Percentiles rank a stretch among this genome's conserved stretches.
Evolutionary conservation across 1,284 basidiomycete species (phyloP).

Genomic region (Trametes polyzona): DNA sequence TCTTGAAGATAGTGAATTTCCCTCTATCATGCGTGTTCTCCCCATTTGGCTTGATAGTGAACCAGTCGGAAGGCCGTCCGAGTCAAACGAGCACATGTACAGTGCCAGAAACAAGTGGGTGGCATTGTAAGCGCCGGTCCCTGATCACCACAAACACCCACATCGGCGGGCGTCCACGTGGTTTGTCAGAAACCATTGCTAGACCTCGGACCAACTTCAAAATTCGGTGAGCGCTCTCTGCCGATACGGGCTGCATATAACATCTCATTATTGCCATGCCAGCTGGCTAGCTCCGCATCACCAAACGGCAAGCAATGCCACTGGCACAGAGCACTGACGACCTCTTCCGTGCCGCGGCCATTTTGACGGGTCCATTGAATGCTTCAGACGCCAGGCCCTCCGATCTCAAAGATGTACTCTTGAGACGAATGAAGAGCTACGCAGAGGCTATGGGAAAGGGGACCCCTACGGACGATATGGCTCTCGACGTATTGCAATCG

Average conservation of each 20-base stretch:
- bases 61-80: too few relatives aligned
- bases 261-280: too few relatives aligned
- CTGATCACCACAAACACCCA: background rate
- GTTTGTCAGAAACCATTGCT: background rate
- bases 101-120: background rate
- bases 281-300: too few relatives aligned
- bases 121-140: too few relatives aligned
- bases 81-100: background rate
- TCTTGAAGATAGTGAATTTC: too few relatives aligned
- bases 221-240: background rate
- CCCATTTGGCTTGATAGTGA: too few relatives aligned
- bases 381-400: constrained; percentile 8
- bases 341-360: constrained; percentile 10
- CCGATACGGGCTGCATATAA: background rate
- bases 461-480: constrained; percentile 15
- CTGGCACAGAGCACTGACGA: background rate
- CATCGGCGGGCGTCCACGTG: background rate
- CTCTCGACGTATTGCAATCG: constrained; percentile 51
- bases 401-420: constrained; percentile 18
- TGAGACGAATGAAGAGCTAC: constrained; percentile 9
- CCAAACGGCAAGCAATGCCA: too few relatives aligned
- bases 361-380: constrained; percentile 14
- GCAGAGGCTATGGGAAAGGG: background rate
- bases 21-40: too few relatives aligned
- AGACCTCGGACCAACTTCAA: too few relatives aligned